A percentile compares a stretch with the other conserved stretches of the same genome.
phyloP scores from a whole-genome alignment of 2,329 filamentous ascomycete genomes.

The Phialemoniopsis sp. region DNA sequence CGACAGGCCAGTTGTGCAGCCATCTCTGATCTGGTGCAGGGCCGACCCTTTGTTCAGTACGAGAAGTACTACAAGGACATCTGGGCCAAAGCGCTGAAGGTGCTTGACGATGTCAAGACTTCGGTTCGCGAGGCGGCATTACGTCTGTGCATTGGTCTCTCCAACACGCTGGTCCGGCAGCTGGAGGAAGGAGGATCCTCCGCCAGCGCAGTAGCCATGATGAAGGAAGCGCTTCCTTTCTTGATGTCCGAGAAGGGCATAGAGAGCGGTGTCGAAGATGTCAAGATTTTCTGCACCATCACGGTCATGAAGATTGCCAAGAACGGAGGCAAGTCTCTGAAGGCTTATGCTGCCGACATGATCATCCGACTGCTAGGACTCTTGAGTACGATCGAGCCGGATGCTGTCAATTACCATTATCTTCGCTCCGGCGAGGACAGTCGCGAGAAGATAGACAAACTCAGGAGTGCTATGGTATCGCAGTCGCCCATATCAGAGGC shows the following conservation, averaged over 20 bases:
- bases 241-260: conserved; percentile 83
- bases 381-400: conserved; percentile 82
- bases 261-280: conserved; percentile 83
- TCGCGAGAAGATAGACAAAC: conserved; percentile 84
- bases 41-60: conserved; percentile 71
- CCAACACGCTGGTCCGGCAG: conserved; percentile 79
- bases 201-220: conserved; percentile 63
- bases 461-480: conserved; percentile 76
- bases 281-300: conserved; percentile 75
- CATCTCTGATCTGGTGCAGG: conserved; percentile 82
- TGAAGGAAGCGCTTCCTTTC: conserved; percentile 85
- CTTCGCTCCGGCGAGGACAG: conserved; percentile 84
- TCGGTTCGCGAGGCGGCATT: conserved; percentile 80
- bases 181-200: conserved; percentile 67
- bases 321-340: conserved; percentile 73
- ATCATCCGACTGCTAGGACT: conserved; percentile 77
- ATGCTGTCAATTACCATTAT: conserved; percentile 88
- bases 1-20: conserved; percentile 90
- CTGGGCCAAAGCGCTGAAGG: conserved; percentile 82
- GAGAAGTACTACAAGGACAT: conserved; percentile 81
- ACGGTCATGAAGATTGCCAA: conserved; percentile 89
- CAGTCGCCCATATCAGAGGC: conserved; percentile 88
- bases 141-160: conserved; percentile 77
- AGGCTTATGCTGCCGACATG: conserved; percentile 77
- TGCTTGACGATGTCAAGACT: conserved; percentile 93